phyloP scores from a whole-genome alignment of 2,329 filamentous ascomycete genomes.

The Aspergillus puulaauensis region DNA sequence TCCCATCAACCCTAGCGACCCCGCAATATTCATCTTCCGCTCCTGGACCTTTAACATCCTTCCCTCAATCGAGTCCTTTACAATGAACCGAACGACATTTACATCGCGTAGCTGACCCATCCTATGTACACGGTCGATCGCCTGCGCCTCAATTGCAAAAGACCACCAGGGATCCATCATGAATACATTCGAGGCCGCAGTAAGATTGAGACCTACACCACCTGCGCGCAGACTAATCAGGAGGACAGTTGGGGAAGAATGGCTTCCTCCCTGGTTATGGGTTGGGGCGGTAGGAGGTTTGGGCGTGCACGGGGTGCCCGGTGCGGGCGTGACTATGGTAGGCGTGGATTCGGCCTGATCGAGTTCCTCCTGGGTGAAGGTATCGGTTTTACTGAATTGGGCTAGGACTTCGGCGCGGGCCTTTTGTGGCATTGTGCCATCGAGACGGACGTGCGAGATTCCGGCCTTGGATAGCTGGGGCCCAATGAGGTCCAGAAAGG shows the following conservation, averaged over 20 bases:
- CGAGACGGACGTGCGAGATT: constrained; percentile 81
- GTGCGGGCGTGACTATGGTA: neutral
- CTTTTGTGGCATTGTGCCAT: constrained; percentile 87
- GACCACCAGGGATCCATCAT: constrained; percentile 99
- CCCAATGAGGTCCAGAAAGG: constrained; percentile 88
- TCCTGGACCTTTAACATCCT: constrained; percentile 94
- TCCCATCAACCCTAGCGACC: constrained; percentile 93
- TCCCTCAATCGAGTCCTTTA: constrained; percentile 88
- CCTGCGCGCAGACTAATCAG: constrained; percentile 85
- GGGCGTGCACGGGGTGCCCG: neutral
- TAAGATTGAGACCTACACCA: constrained; percentile 91
- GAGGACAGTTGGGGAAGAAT: constrained; percentile 54
- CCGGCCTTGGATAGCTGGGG: constrained; percentile 71
- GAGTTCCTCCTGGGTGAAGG: constrained; percentile 35
- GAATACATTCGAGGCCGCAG: constrained; percentile 82
- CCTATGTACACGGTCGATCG: constrained; percentile 94
- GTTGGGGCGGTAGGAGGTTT: constrained; percentile 14
- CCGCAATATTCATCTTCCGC: constrained; percentile 84
- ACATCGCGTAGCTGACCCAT: constrained; percentile 93
- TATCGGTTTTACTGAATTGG: constrained; percentile 61
- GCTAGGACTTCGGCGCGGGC: constrained; percentile 73
- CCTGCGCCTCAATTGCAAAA: constrained; percentile 93
- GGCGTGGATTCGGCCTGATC: constrained; percentile 31
- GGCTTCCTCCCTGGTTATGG: neutral
- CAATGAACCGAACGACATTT: constrained; percentile 82